phyloP scores from a whole-genome alignment of 768 basidiomycete species.

The Lyophyllum semitale region DNA sequence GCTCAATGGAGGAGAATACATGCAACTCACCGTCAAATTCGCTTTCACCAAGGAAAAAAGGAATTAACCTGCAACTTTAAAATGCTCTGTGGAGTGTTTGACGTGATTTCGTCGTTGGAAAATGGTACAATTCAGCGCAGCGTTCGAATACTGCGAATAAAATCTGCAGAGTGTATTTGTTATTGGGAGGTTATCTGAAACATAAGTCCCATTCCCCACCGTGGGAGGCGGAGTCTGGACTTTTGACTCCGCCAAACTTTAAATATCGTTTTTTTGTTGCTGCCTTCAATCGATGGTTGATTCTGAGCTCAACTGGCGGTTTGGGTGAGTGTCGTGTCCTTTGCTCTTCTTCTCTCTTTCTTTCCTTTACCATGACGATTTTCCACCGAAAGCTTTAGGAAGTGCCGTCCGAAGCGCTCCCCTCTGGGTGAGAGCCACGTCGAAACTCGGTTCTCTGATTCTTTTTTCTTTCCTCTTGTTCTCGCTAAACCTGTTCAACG shows the following conservation, averaged over 20 bases:
- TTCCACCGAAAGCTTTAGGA: conserved; percentile 53
- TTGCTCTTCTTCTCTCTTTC: neutral
- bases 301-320: too few species aligned
- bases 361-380: conserved; percentile 39
- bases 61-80: neutral
- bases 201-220: conserved; percentile 1
- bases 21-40: neutral
- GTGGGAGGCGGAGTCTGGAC: conserved; percentile 12
- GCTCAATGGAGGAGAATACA: neutral
- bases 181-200: conserved; percentile 11
- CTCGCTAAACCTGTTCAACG: conserved; percentile 3
- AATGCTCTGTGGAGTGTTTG: neutral
- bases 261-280: neutral
- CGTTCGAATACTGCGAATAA: neutral
- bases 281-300: neutral
- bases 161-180: conserved; percentile 1
- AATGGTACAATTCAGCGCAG: neutral
- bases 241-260: neutral
- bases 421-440: conserved; percentile 38
- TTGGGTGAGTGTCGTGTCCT: conserved; percentile 10
- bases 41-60: neutral
- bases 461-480: conserved; percentile 22
- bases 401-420: conserved; percentile 58
- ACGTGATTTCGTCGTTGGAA: neutral
- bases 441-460: conserved; percentile 59